Percentiles rank a stretch among this genome's conserved stretches.
phyloP scores from a whole-genome alignment of 2,329 filamentous ascomycete species.

The Aspergillus pseudonomiae region DNA sequence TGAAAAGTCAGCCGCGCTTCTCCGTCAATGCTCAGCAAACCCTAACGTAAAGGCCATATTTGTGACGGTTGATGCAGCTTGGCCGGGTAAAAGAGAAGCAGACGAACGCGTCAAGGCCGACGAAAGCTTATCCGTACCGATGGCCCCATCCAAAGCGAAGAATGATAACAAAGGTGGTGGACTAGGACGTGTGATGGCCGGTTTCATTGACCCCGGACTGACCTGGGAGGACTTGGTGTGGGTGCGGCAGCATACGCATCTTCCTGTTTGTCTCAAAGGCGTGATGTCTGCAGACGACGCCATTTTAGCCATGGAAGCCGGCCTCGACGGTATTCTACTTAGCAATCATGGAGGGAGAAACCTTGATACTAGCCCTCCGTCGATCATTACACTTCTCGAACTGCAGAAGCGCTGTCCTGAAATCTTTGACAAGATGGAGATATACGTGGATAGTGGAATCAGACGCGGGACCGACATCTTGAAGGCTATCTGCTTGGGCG shows the following conservation, averaged over 20 bases:
- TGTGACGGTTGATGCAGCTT: conserved; percentile 60
- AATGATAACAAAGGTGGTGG: conserved; percentile 59
- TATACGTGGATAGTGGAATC: conserved; percentile 59
- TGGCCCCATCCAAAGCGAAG: conserved; percentile 48
- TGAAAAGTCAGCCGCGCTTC: conserved; percentile 51
- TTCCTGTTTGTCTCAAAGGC: conserved; percentile 61
- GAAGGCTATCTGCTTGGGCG: conserved; percentile 57
- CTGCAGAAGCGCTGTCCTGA: conserved; percentile 55
- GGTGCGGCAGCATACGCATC: conserved; percentile 51
- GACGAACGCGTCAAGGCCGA: conserved; percentile 58
- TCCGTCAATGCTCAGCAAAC: conserved; percentile 45
- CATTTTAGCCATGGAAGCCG: conserved; percentile 51
- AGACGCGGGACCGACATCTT: conserved; percentile 58
- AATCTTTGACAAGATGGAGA: conserved; percentile 53
- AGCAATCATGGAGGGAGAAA: conserved; percentile 63
- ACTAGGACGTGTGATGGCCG: conserved; percentile 55
- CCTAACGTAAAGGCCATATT: conserved; percentile 51
- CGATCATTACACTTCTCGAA: conserved; percentile 56
- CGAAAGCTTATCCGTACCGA: conserved; percentile 45
- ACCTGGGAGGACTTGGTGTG: conserved; percentile 58
- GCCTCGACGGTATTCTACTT: conserved; percentile 58
- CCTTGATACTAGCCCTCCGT: conserved; percentile 55
- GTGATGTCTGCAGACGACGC: conserved; percentile 62
- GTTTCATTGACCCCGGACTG: conserved; percentile 56
- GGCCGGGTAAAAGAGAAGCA: conserved; percentile 58